phyloP scores from a whole-genome alignment of 2,329 filamentous ascomycete genomes.

The Fusarium sp. region DNA sequence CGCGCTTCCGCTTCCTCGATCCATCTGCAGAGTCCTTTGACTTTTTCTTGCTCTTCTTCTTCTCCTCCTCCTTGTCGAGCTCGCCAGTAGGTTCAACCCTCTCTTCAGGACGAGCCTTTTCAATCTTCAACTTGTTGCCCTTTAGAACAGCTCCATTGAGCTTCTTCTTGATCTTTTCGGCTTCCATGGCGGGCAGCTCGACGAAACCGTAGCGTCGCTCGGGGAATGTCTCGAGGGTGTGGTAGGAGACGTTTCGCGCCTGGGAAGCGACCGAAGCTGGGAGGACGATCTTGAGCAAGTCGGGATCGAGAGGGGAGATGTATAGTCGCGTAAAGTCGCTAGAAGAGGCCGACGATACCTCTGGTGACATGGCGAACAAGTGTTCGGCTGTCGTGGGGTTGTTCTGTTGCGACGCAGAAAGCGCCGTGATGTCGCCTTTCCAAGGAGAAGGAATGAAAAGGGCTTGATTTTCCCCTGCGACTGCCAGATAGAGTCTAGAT shows the following conservation, averaged over 20 bases:
- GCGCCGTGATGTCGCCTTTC: constrained; percentile 19
- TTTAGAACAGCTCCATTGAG: constrained; percentile 88
- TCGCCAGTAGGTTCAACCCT: constrained; percentile 51
- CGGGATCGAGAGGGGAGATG: constrained; percentile 85
- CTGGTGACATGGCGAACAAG: constrained; percentile 43
- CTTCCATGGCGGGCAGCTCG: constrained; percentile 83
- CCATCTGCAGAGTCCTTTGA: constrained; percentile 52
- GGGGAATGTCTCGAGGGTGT: constrained; percentile 86
- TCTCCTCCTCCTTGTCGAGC: constrained; percentile 47
- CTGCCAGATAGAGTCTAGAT: neutral
- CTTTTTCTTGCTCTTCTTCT: constrained; percentile 51
- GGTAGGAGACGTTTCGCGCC: constrained; percentile 89
- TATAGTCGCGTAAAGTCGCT: constrained; percentile 69
- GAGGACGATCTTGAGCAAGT: constrained; percentile 79
- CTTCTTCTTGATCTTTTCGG: constrained; percentile 92
- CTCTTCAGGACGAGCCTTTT: constrained; percentile 76
- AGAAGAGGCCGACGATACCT: constrained; percentile 27
- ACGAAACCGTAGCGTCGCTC: constrained; percentile 93
- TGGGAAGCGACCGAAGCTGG: constrained; percentile 72
- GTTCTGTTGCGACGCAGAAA: constrained; percentile 36
- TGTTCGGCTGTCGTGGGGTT: constrained; percentile 6
- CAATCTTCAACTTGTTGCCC: constrained; percentile 86
- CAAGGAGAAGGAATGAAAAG: constrained; percentile 30
- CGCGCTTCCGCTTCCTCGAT: constrained; percentile 64
- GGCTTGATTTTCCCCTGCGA: constrained; percentile 11